Base-by-base conservation (phyloP, 1,284 basidiomycete species). In the Fomitopsis betulina region DNA sequence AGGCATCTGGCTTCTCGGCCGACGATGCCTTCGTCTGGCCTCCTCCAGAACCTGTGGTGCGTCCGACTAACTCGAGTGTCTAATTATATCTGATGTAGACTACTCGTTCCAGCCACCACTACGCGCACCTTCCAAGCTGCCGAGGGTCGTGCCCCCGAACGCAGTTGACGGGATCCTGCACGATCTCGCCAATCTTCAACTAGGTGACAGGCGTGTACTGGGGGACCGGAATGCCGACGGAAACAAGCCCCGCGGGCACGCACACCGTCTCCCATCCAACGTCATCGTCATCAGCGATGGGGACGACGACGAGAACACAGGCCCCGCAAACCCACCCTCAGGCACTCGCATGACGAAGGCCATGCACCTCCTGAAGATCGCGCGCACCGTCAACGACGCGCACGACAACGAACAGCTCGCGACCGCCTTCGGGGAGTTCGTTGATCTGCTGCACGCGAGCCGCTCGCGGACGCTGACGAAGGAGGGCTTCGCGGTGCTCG, bases 21-120 rank as follows among this genome's bases (percentile, higher is more conserved):
- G 76, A 76, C 55, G 81, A 86, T 39, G 78, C 75, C 27, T 86
- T 91, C 64, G 73, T 89, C 30, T 91, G 88, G 88, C 88, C 88
- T 13, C 84, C 86, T 12, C 80, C 80, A 30, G 39, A 73, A 58
- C 63, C 67, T 35, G 58, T 64, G 62, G 67, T 72, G 49, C 38
- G 66, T 58, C 10, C 57, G 27, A 13, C 25, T 32, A 19, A 7
- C 27, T 39, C 30, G 19, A 17, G 23, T 35, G 5, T 19, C 25
- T 7, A 15, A 43, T 30, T 52, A 9, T 2, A 21, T 21, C 49
- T 21, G n/a, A 15, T 51, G 10, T 32, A 51, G 53, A 55, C 27
- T n/a, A 17, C 25, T n/a, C 23, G 3, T 2, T 42, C 19, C 57
- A 71, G 70, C 63, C 65, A 1, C 61, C 65, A 9, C 63, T 67